These are phyloP conservation scores for Prunus padus DNA, from an alignment of 306 rosid species.

Conservation along the genomic window DNA sequence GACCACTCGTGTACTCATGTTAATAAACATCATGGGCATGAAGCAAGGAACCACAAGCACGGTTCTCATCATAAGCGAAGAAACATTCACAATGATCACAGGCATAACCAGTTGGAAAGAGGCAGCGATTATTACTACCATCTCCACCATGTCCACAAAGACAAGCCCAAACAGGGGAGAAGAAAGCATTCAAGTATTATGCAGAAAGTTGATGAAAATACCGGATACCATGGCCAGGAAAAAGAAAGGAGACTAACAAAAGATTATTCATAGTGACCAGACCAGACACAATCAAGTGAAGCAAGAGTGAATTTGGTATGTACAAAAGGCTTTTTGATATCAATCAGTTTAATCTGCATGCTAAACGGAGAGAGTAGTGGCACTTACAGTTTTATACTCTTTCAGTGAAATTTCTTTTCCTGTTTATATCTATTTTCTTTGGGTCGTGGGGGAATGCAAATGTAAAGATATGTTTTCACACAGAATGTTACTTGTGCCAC, in stretches of 20 bases:
- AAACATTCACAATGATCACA: conserved; percentile 37
- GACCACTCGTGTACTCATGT: conserved; percentile 32
- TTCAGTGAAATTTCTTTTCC: no score
- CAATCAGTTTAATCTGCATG: background rate
- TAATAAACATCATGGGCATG: conserved; percentile 40
- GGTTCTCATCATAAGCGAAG: conserved; percentile 42
- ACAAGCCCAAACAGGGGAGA: conserved; percentile 52
- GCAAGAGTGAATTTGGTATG: background rate
- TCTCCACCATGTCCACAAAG: conserved; percentile 53
- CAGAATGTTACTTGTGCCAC: background rate
- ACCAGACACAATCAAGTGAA: conserved; percentile 16
- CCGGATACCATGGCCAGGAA: conserved; percentile 31
- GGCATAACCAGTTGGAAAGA: conserved; percentile 46
- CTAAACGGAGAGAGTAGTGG: background rate
- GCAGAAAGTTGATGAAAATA: conserved; percentile 37
- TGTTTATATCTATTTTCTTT: no score
- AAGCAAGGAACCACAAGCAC: conserved; percentile 37
- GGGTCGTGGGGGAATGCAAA: no score
- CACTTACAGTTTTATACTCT: no score
- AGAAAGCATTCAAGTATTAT: conserved; percentile 28
- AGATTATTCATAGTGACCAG: conserved; percentile 27
- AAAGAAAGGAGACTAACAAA: conserved; percentile 33
- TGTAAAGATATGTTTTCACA: no score
- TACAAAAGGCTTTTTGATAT: background rate
- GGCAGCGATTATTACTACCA: conserved; percentile 40